Evolutionary conservation across 2,329 filamentous ascomycete species (phyloP), one percentile per base, ranked within the genome.

Genomic region (Hirsutella rhossiliensis): DNA sequence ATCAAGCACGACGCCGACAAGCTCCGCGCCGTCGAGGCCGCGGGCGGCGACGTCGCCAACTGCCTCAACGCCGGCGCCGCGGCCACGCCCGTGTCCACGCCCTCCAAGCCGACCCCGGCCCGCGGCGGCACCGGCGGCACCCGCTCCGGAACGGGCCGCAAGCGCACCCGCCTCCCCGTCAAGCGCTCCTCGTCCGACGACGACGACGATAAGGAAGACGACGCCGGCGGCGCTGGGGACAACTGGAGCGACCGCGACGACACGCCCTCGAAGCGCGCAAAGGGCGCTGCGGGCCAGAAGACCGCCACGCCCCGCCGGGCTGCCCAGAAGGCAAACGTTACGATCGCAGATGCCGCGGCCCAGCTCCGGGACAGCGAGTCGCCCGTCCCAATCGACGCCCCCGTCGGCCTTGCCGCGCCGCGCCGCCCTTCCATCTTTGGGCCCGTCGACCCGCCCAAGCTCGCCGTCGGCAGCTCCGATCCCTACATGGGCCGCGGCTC

Each of bases 1-100:
- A 70, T 80, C 60, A 78, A 76, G 58, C 64, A 63, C 31, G 65
- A 76, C 28, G 75, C 71, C 28, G 67, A 72, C 34, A 59, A 58
- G 3, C 67, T 79, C 38, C 62, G 65, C 37, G 53, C 62, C 3
- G 67, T 68, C 3, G 64, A 67, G n/a, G 59, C 62, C 19, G 56
- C 60, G 1, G 71, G 69, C 23, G 60, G 66, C 38, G 66, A 74
- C 51, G 71, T 75, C 0, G 60, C 69, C 12, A 58, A 52, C 38
- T 63, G 62, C 19, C 56, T 73, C 20, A 50, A 47, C 36, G 50
- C 60, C 38, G 50, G 54, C 17, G 45, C 48, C 3, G 53, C 53
- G 28, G 49, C 48, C n/a, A 54, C 19, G 51, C 53, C 18, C 52
- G 53, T 18, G 45, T 55, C 50, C 15, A 64, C 62, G 1, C 61